Base-by-base conservation (phyloP, 2,329 filamentous ascomycete species). In the Cordyceps tenuipes region DNA sequence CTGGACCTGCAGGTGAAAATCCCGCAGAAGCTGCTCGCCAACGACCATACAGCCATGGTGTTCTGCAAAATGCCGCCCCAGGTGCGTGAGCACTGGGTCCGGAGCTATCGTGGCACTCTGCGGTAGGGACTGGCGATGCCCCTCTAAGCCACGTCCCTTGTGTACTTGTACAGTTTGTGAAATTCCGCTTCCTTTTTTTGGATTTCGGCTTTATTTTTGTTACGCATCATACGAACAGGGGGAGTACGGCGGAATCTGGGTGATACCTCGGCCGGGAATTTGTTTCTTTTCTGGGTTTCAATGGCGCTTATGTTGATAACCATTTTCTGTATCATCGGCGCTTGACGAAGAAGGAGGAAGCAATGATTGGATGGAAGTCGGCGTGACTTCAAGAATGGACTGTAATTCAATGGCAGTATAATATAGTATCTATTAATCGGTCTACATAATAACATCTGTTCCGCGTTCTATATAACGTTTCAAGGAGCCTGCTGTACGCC, bases 41-140 rank as follows among this genome's bases (percentile, higher is more conserved):
- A 84, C 64, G 79, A 83, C 63, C 80, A 79, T 66, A 84, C 82
- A 67, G 82, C 82, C 34, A 80, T 84, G 75, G 77, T 84, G 47
- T 85, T 84, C 64, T 83, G 81, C 72, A 84, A 84, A 71, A 84
- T 84, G 80, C 78, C 81, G 0, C 70, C 74, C 2, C 67, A 69
- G 12, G 69, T 85, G 62, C 73, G 82, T 52, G 74, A 77, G 62
- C 81, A 84, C 65, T 85, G 82, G 82, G 78, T 85, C 2, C 78
- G 75, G 65, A 71, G 78, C 59, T 70, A 83, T 59, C 70, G 79
- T 29, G 81, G 83, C 63, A 69, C 76, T 53, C 74, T 77, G 34
- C 64, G 62, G 21, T 47, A 26, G 17, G 36, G 19, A 3, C 31
- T 17, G 41, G 19, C 23, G 12, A 41, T 17, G 43, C 34, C 51